phyloP scores from a whole-genome alignment of 164 flowering plant genomes.

The Vitis vinifera region DNA sequence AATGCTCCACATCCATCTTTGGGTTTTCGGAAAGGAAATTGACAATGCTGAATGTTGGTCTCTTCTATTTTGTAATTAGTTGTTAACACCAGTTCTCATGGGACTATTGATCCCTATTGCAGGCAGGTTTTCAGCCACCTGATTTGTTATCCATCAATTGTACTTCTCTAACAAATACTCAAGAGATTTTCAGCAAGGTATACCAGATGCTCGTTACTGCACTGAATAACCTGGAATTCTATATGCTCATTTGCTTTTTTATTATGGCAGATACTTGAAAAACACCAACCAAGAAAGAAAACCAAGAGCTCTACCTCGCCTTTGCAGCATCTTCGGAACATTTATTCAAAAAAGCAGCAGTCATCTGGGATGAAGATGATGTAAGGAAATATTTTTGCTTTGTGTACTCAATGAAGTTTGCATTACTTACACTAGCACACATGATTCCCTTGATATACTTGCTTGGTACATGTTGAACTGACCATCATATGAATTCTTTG shows the following conservation, averaged over 20 bases:
- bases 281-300: slow-evolving; percentile 39
- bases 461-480: not conserved
- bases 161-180: slow-evolving; percentile 60
- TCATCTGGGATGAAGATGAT: slow-evolving; percentile 49
- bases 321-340: slow-evolving; percentile 54
- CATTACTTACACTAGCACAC: not conserved
- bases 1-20: too few species aligned
- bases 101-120: slow-evolving; percentile 10
- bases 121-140: slow-evolving; percentile 58
- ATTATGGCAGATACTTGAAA: slow-evolving; percentile 52
- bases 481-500: not conserved
- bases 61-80: not conserved
- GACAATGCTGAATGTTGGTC: too few species aligned
- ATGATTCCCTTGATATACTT: not conserved
- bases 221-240: not conserved
- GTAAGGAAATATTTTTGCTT: slow-evolving; percentile 36
- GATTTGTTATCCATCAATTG: slow-evolving; percentile 68
- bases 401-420: not conserved
- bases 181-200: slow-evolving; percentile 88
- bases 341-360: slow-evolving; percentile 54
- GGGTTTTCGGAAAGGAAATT: too few species aligned
- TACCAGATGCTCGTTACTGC: not conserved
- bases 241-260: slow-evolving; percentile 9
- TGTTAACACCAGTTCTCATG: not conserved
- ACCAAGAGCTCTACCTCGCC: slow-evolving; percentile 36